Evolutionary conservation across 2,329 filamentous ascomycete species (phyloP).

Genomic region (Byssoonygena ceratinophila): DNA sequence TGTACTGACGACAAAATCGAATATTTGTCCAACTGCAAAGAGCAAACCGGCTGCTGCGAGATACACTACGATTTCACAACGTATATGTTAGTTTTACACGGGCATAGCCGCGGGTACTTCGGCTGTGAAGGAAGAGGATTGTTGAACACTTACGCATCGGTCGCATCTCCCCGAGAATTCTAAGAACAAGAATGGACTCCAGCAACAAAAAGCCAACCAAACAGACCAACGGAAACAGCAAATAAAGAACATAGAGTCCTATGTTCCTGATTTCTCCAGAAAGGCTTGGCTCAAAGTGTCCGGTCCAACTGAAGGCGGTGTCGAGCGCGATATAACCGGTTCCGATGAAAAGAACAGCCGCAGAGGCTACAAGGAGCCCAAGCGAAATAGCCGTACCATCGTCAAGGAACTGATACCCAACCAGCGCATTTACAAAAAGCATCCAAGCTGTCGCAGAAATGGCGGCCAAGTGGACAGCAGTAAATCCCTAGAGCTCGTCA

Average conservation of each 20-base stretch:
- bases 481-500: conserved; percentile 57
- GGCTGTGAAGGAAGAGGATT: not conserved
- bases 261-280: conserved; percentile 56
- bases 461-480: conserved; percentile 77
- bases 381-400: conserved; percentile 82
- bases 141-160: conserved; percentile 60
- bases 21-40: conserved; percentile 87
- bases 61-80: conserved; percentile 47
- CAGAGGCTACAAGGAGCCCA: conserved; percentile 61
- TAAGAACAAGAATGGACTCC: conserved; percentile 71
- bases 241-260: conserved; percentile 86
- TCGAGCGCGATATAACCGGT: conserved; percentile 94
- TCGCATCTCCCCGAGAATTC: conserved; percentile 73
- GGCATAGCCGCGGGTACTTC: not conserved
- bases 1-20: conserved; percentile 87
- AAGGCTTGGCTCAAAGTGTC: conserved; percentile 57
- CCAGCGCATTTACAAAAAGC: conserved; percentile 78
- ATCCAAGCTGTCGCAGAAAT: conserved; percentile 86
- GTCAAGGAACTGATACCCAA: conserved; percentile 87
- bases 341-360: conserved; percentile 65
- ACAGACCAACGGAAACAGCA: conserved; percentile 78
- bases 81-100: not conserved
- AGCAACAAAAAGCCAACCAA: conserved; percentile 78
- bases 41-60: conserved; percentile 62
- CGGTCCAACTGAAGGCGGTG: conserved; percentile 77